Evolutionary conservation across 2,329 filamentous ascomycete genomes (phyloP).

Genomic region (Emergomyces orientalis): DNA sequence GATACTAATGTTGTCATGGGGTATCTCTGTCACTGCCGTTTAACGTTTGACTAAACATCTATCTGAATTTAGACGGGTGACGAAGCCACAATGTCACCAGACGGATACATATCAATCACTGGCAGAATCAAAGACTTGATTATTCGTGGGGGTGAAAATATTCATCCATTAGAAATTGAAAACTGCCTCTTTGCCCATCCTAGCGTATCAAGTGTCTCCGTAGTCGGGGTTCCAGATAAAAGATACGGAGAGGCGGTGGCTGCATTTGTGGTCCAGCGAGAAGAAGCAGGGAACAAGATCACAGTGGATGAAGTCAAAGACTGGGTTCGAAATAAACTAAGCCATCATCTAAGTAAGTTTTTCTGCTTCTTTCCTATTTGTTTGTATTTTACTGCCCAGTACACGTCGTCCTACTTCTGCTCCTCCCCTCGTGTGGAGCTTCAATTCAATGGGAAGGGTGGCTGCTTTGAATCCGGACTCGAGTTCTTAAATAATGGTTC

Average conservation of each 20-base stretch:
- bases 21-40: neutral
- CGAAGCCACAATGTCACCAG: constrained; percentile 72
- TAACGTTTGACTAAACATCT: neutral
- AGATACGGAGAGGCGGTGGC: constrained; percentile 79
- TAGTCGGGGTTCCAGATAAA: constrained; percentile 75
- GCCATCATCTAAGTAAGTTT: constrained; percentile 56
- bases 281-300: constrained; percentile 36
- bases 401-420: neutral
- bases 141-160: constrained; percentile 91
- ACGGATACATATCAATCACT: constrained; percentile 82
- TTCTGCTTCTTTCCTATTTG: neutral
- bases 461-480: neutral
- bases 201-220: constrained; percentile 63
- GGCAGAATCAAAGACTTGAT: constrained; percentile 92
- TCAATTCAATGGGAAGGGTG: neutral
- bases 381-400: neutral
- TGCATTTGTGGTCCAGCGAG: constrained; percentile 61
- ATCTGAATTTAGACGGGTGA: constrained; percentile 61
- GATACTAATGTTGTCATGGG: neutral
- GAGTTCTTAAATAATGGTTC: neutral
- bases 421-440: neutral
- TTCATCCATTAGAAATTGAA: constrained; percentile 87
- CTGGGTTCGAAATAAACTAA: constrained; percentile 64
- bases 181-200: constrained; percentile 71
- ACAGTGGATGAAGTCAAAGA: constrained; percentile 51